Base-by-base conservation (phyloP, 2,329 filamentous ascomycete genomes). In the Microascus cirrosus region DNA sequence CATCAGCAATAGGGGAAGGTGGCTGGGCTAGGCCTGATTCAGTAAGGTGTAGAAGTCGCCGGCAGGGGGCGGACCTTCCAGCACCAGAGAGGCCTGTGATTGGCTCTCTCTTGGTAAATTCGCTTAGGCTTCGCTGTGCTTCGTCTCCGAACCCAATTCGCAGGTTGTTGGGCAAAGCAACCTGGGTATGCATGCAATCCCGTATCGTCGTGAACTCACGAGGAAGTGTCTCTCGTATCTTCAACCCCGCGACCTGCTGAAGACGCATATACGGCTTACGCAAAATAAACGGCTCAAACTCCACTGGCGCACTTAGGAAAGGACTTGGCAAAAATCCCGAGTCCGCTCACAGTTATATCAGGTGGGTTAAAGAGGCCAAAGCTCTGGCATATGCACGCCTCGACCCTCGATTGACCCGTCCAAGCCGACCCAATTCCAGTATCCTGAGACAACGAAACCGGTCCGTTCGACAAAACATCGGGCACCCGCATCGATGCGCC, bases 1-100 rank as follows among this genome's bases (percentile, higher is more conserved):
- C 39, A 45, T n/a, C 39, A 45, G 39, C 39, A 56, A 57, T 57
- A 57, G 55, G 55, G 55, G 55, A 22, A 48, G n/a, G 18, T 56
- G 42, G 25, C 28, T 42, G 48, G 32, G 22, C 55, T 57, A 57
- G 48, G 0, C 55, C 32, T 12, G 20, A 57, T 57, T n/a, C 11
- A 48, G 55, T 32, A 57, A 52, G 48, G 55, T 28, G 32, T 15
- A 32, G 32, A 35, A 18, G 18, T 25, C n/a, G 4, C 32, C 55
- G 48, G 32, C 48, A 32, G 32, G 18, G 53, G 48, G 45, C 36
- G 55, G 45, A 53, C 48, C 45, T 57, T 20, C 28, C 28, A 57
- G 32, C 18, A 48, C 20, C n/a, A 50, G 8, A 56, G 22, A 35
- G 42, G n/a, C 15, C 6, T n/a, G 15, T 57, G 34, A 57, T 57